These are phyloP conservation scores for Tuber aestivum DNA, from an alignment of 495 filamentous ascomycete species.

Conservation along the genomic window DNA sequence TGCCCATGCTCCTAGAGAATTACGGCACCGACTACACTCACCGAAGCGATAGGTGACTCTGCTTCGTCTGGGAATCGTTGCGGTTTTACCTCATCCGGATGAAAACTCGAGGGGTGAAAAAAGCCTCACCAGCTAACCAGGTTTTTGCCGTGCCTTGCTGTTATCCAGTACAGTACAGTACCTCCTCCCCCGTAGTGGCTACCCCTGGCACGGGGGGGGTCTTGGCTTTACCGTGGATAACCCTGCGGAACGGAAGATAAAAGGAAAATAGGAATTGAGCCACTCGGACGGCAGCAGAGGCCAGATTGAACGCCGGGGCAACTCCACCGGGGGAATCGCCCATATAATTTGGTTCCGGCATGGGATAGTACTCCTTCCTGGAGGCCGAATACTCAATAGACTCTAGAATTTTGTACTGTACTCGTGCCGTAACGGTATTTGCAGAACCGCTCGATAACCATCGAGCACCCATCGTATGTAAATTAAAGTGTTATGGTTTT, in stretches of 20 bases:
- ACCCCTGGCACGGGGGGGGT: not conserved
- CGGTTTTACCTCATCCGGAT: not conserved
- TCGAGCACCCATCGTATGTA: not conserved
- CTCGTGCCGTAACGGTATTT: too few relatives aligned
- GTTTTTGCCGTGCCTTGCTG: not conserved
- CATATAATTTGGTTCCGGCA: not conserved
- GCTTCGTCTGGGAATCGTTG: not conserved
- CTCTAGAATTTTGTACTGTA: too few relatives aligned
- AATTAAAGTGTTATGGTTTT: too few relatives aligned
- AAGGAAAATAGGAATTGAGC: not conserved
- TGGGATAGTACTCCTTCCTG: not conserved
- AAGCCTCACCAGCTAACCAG: not conserved
- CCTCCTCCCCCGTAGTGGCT: not conserved
- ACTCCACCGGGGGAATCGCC: not conserved
- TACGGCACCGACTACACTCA: not conserved
- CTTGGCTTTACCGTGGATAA: not conserved
- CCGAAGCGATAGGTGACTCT: not conserved
- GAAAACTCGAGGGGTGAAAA: not conserved
- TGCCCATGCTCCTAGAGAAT: not conserved
- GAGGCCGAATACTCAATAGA: not conserved
- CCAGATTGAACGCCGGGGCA: not conserved
- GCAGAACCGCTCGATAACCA: not conserved
- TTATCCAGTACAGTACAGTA: too few relatives aligned
- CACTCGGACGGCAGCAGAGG: not conserved
- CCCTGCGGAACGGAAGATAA: not conserved